Conservation (phyloP, 441 rosid genomes). For the Kokia cookei region DNA sequence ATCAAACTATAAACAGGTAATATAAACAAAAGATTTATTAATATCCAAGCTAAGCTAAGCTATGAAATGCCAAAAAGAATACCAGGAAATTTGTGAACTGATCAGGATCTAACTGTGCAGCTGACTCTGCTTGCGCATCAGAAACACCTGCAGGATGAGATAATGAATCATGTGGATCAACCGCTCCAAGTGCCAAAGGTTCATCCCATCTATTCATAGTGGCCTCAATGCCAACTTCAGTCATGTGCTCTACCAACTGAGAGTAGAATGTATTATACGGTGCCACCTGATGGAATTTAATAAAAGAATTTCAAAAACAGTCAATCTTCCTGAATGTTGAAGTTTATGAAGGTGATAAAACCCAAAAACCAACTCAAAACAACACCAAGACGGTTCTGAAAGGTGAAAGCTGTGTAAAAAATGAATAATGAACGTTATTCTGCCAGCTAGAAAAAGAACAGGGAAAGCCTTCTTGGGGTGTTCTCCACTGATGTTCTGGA, state of each 20-base stretch:
- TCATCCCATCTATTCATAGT: conserved; percentile 87
- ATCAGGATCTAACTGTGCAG: conserved; percentile 76
- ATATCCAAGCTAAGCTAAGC: background rate
- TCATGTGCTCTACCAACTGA: conserved; percentile 90
- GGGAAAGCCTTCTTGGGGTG: background rate
- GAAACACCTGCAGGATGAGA: conserved; percentile 98
- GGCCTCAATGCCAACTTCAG: conserved; percentile 74
- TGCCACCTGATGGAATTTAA: conserved; percentile 61
- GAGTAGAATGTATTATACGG: conserved; percentile 95
- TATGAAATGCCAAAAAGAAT: conserved; percentile 10
- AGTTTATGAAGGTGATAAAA: background rate
- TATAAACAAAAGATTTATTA: background rate
- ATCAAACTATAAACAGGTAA: background rate
- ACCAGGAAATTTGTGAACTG: conserved; percentile 92
- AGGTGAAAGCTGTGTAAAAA: background rate
- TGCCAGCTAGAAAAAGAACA: background rate
- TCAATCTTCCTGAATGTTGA: background rate
- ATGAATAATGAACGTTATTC: background rate
- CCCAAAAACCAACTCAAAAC: background rate
- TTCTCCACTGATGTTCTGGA: background rate
- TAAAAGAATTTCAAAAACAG: background rate
- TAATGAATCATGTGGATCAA: conserved; percentile 95
- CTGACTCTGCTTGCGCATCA: conserved; percentile 92
- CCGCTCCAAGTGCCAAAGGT: conserved; percentile 76
- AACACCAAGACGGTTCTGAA: background rate